Evolutionary conservation across 2,329 filamentous ascomycete species (phyloP).

Genomic region (Cladosporium sp.): DNA sequence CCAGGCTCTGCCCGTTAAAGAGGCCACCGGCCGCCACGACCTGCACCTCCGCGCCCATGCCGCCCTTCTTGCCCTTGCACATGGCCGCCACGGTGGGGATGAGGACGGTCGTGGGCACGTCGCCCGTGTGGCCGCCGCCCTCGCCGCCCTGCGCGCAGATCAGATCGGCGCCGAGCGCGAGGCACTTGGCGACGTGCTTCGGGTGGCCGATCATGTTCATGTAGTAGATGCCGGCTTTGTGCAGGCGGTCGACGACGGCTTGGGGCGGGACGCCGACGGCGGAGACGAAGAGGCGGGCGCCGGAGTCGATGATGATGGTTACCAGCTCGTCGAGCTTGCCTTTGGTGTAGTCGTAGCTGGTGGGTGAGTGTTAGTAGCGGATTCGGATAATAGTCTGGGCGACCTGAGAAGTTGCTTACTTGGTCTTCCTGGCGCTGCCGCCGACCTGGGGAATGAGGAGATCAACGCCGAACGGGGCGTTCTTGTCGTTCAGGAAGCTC

Average conservation of each 20-base stretch:
- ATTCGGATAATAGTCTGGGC: not conserved
- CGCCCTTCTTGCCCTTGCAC: conserved; percentile 73
- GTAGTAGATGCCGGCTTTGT: conserved; percentile 81
- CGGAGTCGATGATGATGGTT: conserved; percentile 86
- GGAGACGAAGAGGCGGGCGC: conserved; percentile 89
- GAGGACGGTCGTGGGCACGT: conserved; percentile 84
- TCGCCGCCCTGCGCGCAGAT: conserved; percentile 98
- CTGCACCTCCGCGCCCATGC: conserved; percentile 78
- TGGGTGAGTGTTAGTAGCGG: conserved; percentile 12
- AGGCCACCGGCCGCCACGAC: conserved; percentile 92
- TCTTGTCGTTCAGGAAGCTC: conserved; percentile 79
- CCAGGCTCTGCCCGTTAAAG: conserved; percentile 84
- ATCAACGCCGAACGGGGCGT: conserved; percentile 90
- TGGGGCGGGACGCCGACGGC: conserved; percentile 91
- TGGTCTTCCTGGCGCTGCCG: conserved; percentile 89
- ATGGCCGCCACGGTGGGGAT: conserved; percentile 87
- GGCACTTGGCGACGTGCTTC: conserved; percentile 96
- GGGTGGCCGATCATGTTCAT: conserved; percentile 99
- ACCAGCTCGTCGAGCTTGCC: conserved; percentile 89
- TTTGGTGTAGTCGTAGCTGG: conserved; percentile 98
- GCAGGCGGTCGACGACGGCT: conserved; percentile 80
- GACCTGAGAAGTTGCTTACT: conserved; percentile 44
- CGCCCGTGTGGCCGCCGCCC: conserved; percentile 73
- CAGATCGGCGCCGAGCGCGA: conserved; percentile 86
- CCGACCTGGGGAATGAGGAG: conserved; percentile 90